phyloP scores from a whole-genome alignment of 2,329 filamentous ascomycete genomes.

The Exophiala calicioides region DNA sequence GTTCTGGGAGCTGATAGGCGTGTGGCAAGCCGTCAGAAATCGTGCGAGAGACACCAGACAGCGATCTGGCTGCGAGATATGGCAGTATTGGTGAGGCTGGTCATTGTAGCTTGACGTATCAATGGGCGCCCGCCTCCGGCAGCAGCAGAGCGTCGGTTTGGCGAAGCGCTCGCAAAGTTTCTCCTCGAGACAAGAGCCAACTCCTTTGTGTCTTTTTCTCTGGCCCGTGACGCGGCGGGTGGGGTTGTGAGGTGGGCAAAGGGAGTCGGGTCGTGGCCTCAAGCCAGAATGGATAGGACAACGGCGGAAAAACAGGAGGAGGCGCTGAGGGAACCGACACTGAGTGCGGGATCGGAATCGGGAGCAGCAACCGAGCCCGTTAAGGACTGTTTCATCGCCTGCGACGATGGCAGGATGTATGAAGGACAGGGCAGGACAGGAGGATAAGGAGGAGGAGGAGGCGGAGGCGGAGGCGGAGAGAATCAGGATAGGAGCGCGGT shows the following conservation, averaged over 20 bases:
- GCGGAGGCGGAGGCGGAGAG: constrained; percentile 9
- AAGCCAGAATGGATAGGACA: constrained; percentile 26
- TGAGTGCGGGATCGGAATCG: constrained; percentile 18
- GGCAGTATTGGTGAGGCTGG: constrained; percentile 30
- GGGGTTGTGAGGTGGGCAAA: constrained; percentile 12
- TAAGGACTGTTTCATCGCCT: constrained; percentile 28
- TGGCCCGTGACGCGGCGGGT: constrained; percentile 7
- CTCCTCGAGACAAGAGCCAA: constrained; percentile 20
- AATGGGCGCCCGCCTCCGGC: constrained; percentile 15
- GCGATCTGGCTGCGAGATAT: constrained; percentile 33
- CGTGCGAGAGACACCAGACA: constrained; percentile 28
- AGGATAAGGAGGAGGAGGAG: constrained; percentile 21
- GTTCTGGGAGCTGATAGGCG: constrained; percentile 31
- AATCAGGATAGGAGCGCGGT: constrained; percentile 24
- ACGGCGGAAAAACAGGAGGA: constrained; percentile 20
- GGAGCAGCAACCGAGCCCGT: constrained; percentile 18
- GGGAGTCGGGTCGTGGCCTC: constrained; percentile 11
- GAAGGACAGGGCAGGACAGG: constrained; percentile 15
- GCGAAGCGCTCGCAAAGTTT: constrained; percentile 27
- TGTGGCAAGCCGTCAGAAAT: constrained; percentile 28
- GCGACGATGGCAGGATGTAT: constrained; percentile 22
- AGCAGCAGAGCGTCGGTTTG: constrained; percentile 26
- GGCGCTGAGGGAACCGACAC: constrained; percentile 11
- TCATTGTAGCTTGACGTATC: constrained; percentile 33
- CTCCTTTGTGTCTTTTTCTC: constrained; percentile 5